These are phyloP conservation scores for Arctium minus DNA, from an alignment of 129 eudicot genomes.

Conservation along the genomic window DNA sequence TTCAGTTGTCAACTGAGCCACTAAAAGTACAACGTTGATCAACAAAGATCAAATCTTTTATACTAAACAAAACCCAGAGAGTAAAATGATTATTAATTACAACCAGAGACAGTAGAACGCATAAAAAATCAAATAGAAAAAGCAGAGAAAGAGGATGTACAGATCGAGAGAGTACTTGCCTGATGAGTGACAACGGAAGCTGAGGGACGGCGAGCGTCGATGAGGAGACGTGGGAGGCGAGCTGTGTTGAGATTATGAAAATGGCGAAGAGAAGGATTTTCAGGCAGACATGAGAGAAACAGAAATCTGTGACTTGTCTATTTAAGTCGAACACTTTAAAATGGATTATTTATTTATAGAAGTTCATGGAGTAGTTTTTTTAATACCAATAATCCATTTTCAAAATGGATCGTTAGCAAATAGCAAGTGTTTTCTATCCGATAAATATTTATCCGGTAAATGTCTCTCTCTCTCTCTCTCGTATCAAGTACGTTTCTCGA, in stretches of 20 bases:
- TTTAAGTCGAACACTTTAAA: no score
- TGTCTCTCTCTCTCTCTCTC: no score
- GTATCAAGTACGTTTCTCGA: no score
- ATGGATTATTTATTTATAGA: no score
- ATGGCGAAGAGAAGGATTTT: neutral
- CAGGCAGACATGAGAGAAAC: neutral
- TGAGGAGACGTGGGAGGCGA: neutral
- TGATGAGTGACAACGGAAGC: neutral
- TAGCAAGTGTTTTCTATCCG: no score
- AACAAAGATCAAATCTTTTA: neutral
- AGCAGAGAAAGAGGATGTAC: neutral
- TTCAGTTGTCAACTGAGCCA: neutral
- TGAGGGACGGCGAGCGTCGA: neutral
- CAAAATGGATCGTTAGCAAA: no score
- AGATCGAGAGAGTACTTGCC: neutral
- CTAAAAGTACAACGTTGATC: neutral
- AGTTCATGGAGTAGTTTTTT: no score
- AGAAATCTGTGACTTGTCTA: no score
- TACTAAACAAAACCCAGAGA: neutral
- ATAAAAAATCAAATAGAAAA: neutral
- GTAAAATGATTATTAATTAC: neutral
- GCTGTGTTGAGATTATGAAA: neutral
- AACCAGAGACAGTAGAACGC: neutral
- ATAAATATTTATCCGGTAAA: no score
- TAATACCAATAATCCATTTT: no score